phyloP scores from a whole-genome alignment of 805 yeast species.

The Barnettozyma wickerhamii region DNA sequence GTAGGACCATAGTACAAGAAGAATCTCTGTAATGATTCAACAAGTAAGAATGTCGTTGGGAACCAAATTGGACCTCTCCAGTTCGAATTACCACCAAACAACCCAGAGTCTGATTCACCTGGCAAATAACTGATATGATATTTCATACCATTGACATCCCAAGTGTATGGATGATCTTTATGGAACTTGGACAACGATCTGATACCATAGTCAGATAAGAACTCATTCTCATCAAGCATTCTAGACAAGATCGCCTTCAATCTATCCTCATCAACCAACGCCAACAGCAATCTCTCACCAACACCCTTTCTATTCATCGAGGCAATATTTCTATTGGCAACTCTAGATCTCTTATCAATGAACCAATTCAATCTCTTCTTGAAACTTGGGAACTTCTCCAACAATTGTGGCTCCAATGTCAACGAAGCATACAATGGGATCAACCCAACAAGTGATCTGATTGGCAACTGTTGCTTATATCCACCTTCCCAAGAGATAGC shows the following conservation, averaged over 20 bases:
- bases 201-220: conserved; percentile 78
- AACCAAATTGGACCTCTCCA: conserved; percentile 99
- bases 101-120: conserved; percentile 87
- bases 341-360: conserved; percentile 57
- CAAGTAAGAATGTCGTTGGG: conserved; percentile 81
- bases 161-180: conserved; percentile 75
- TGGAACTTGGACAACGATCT: conserved; percentile 86
- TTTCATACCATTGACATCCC: conserved; percentile 74
- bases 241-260: conserved; percentile 67
- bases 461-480: conserved; percentile 65
- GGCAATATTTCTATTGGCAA: conserved; percentile 81
- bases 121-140: conserved; percentile 73
- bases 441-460: conserved; percentile 84
- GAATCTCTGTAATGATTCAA: conserved; percentile 84
- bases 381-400: conserved; percentile 76
- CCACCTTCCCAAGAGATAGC: conserved; percentile 81
- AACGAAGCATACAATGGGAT: conserved; percentile 88
- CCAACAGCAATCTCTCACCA: conserved; percentile 74
- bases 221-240: conserved; percentile 84
- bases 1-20: conserved; percentile 84
- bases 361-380: conserved; percentile 84
- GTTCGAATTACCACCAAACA: conserved; percentile 95
- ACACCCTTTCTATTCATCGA: conserved; percentile 72
- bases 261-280: conserved; percentile 79
- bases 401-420: conserved; percentile 80